phyloP scores from a whole-genome alignment of 441 rosid species.

The Syzygium syzygioides region DNA sequence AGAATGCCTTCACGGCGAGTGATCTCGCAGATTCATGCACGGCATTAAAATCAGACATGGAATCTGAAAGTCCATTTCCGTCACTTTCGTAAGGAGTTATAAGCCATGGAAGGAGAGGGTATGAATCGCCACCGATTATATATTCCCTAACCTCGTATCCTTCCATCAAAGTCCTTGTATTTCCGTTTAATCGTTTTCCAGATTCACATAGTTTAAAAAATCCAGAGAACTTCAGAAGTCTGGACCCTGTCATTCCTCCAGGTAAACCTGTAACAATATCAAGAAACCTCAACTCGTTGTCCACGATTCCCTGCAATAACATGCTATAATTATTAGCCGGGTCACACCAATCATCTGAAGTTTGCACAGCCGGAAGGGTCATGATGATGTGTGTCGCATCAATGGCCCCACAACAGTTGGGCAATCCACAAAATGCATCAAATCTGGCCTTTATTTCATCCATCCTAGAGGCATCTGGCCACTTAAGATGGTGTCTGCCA shows the following conservation, averaged over 20 bases:
- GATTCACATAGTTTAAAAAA: slow-evolving; percentile 66
- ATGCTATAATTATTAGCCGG: slow-evolving; percentile 79
- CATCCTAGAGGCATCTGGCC: slow-evolving; percentile 64
- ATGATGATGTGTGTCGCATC: slow-evolving; percentile 84
- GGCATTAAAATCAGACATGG: slow-evolving; percentile 36
- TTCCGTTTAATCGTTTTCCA: slow-evolving; percentile 58
- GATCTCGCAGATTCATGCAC: slow-evolving; percentile 57
- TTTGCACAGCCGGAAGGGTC: slow-evolving; percentile 92
- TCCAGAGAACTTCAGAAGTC: slow-evolving; percentile 73
- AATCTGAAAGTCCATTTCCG: slow-evolving; percentile 13
- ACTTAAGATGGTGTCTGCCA: slow-evolving; percentile 74
- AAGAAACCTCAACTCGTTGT: slow-evolving; percentile 82
- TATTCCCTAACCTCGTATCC: slow-evolving; percentile 54
- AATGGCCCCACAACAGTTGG: slow-evolving; percentile 84
- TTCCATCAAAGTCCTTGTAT: slow-evolving; percentile 23
- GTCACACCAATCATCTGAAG: slow-evolving; percentile 96
- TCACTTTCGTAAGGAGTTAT: slow-evolving; percentile 54
- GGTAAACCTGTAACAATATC: slow-evolving; percentile 95
- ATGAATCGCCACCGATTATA: slow-evolving; percentile 59
- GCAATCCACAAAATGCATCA: slow-evolving; percentile 55
- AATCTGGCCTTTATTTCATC: slow-evolving; percentile 67
- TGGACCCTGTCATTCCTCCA: slow-evolving; percentile 75
- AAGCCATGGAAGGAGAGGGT: slow-evolving; percentile 91
- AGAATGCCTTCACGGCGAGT: slow-evolving; percentile 65
- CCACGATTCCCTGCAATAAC: slow-evolving; percentile 85